phyloP scores from a whole-genome alignment of 2,329 filamentous ascomycete genomes.

The Fusarium acutatum region DNA sequence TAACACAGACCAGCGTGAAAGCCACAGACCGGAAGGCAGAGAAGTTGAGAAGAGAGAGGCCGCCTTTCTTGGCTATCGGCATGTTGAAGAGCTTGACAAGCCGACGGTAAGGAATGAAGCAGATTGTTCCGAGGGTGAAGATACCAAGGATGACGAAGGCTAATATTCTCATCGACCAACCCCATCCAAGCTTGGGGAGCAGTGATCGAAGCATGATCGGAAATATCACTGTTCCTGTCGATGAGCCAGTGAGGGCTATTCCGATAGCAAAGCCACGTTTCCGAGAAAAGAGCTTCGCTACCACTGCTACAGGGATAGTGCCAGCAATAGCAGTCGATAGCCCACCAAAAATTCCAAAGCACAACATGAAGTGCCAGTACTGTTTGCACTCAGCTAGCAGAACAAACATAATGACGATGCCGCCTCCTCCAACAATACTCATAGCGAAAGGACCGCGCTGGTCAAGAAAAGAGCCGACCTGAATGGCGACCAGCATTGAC shows the following conservation, averaged over 20 bases:
- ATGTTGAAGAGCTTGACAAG: neutral
- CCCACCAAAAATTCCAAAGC: neutral
- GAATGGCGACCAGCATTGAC: neutral
- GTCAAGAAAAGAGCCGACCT: conserved; percentile 4
- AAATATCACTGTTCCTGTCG: conserved; percentile 2
- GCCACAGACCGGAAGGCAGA: conserved; percentile 1
- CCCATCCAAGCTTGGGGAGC: neutral
- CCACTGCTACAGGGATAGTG: conserved; percentile 2
- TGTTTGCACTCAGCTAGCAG: neutral
- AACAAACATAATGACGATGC: neutral
- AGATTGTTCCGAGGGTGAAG: neutral
- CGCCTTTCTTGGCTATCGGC: neutral
- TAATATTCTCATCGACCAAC: neutral
- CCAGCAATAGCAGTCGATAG: neutral
- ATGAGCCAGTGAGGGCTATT: neutral
- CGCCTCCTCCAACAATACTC: neutral
- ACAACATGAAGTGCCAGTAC: conserved; percentile 10
- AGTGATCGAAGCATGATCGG: conserved; percentile 10
- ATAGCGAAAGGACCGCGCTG: neutral
- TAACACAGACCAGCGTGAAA: neutral
- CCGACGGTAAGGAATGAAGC: conserved; percentile 1
- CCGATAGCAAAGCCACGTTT: conserved; percentile 4
- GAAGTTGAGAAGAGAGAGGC: neutral
- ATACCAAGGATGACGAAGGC: conserved; percentile 4
- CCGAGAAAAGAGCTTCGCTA: conserved; percentile 1